Evolutionary conservation across 495 filamentous ascomycete genomes (phyloP).

Genomic region (Aspergillus cavernicola): DNA sequence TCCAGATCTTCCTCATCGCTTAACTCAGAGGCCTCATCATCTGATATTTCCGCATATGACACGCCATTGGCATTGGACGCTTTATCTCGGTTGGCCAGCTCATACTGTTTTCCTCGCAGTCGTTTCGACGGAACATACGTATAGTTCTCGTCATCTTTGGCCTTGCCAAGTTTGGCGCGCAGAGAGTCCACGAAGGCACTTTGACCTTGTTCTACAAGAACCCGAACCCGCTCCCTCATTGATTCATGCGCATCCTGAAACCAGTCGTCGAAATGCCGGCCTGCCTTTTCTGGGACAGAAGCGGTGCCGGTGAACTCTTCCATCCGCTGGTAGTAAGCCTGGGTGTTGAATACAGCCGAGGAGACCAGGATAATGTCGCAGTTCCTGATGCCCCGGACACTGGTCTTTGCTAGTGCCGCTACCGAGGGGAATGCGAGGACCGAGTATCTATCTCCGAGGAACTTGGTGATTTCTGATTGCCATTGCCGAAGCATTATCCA

Average conservation of each 20-base stretch:
- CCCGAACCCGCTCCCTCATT: slow-evolving; percentile 39
- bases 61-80: neutral
- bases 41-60: slow-evolving; percentile 16
- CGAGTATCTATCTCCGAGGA: slow-evolving; percentile 40
- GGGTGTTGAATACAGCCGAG: slow-evolving; percentile 41
- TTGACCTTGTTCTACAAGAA: slow-evolving; percentile 26
- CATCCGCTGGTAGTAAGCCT: slow-evolving; percentile 47
- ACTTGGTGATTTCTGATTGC: slow-evolving; percentile 57
- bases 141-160: slow-evolving; percentile 18
- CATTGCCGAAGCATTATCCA: slow-evolving; percentile 63
- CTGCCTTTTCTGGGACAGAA: slow-evolving; percentile 33
- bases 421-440: slow-evolving; percentile 40
- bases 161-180: slow-evolving; percentile 18
- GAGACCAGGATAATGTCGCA: slow-evolving; percentile 57
- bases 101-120: slow-evolving; percentile 25
- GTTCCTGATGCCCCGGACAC: slow-evolving; percentile 38
- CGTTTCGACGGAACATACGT: slow-evolving; percentile 34
- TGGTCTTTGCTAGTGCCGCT: slow-evolving; percentile 27
- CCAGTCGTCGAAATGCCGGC: slow-evolving; percentile 53
- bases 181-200: slow-evolving; percentile 28
- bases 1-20: slow-evolving; percentile 12
- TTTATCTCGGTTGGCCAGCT: neutral
- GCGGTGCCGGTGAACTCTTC: slow-evolving; percentile 50
- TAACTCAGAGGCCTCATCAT: slow-evolving; percentile 8
- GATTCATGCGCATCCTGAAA: slow-evolving; percentile 38